phyloP scores from a whole-genome alignment of 306 rosid species.

The Dalbergia cultrata region DNA sequence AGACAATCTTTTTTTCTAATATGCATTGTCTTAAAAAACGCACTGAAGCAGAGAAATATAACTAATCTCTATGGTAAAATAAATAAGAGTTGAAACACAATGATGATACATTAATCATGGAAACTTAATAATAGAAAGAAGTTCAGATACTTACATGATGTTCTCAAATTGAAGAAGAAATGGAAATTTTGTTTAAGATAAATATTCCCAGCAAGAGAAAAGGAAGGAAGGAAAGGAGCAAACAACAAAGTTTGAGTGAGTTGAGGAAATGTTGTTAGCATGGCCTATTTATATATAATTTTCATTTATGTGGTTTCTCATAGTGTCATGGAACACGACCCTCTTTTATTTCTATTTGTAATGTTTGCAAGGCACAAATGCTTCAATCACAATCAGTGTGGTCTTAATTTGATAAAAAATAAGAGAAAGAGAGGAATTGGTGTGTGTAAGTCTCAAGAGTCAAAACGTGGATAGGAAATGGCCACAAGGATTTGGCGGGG shows the following conservation, averaged over 20 bases:
- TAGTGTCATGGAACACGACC: conserved; percentile 5
- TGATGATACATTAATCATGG: background rate
- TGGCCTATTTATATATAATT: conserved; percentile 6
- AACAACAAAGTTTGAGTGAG: background rate
- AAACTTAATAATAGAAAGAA: background rate
- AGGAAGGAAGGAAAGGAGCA: background rate
- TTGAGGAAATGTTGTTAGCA: background rate
- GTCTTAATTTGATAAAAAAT: background rate
- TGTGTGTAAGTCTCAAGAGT: background rate
- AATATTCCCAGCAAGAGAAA: background rate
- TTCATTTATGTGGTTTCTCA: background rate
- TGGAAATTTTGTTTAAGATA: background rate
- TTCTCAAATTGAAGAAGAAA: conserved; percentile 15
- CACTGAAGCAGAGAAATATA: background rate
- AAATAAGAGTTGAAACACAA: background rate
- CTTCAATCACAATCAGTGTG: background rate
- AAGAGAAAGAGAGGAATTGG: background rate
- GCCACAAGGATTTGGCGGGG: background rate
- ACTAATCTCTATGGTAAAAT: background rate
- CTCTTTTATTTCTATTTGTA: background rate
- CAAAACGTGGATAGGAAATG: background rate
- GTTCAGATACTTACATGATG: background rate
- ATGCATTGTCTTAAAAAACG: background rate
- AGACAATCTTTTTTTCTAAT: background rate
- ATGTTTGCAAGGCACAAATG: background rate